Percentiles rank a stretch among this genome's conserved stretches.
These are phyloP conservation scores for Penicillium soppii DNA, from an alignment of 495 filamentous ascomycete species.

Conservation along the genomic window DNA sequence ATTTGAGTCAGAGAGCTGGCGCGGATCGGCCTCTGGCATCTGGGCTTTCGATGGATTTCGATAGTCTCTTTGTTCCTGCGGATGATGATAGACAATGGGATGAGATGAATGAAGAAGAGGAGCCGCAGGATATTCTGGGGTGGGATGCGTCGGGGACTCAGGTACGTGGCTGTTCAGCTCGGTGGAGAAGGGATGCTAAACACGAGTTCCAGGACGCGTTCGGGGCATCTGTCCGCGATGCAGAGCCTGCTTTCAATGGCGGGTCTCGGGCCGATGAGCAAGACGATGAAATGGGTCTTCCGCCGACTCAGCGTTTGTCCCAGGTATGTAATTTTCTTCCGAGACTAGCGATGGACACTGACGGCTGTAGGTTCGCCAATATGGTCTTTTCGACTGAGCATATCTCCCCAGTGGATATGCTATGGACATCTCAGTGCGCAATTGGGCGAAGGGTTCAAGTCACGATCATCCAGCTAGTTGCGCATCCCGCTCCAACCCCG, in stretches of 20 bases:
- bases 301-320: conserved; percentile 52
- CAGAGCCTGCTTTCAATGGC: conserved; percentile 19
- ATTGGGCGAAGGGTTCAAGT: conserved; percentile 15
- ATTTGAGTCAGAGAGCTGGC: conserved; percentile 24
- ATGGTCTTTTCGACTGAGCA: conserved; percentile 46
- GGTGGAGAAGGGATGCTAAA: conserved; percentile 1
- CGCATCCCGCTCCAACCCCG: conserved; percentile 77
- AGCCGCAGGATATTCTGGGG: conserved; percentile 70
- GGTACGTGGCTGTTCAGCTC: conserved; percentile 18
- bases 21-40: conserved; percentile 50
- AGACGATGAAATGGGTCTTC: conserved; percentile 42
- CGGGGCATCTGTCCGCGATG: conserved; percentile 33
- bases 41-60: conserved; percentile 58
- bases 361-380: conserved; percentile 37
- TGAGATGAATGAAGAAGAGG: conserved; percentile 70
- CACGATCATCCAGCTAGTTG: conserved; percentile 77
- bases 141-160: conserved; percentile 73
- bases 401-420: background rate
- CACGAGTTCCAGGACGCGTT: conserved; percentile 25
- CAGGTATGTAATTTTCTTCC: conserved; percentile 33
- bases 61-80: conserved; percentile 75
- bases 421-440: background rate
- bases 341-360: conserved; percentile 5
- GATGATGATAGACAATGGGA: conserved; percentile 81
- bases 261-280: background rate